Percentiles rank a stretch among this genome's conserved stretches.
These are phyloP conservation scores for Daldinia bambusicola DNA, from an alignment of 495 filamentous ascomycete genomes.

Conservation along the genomic window DNA sequence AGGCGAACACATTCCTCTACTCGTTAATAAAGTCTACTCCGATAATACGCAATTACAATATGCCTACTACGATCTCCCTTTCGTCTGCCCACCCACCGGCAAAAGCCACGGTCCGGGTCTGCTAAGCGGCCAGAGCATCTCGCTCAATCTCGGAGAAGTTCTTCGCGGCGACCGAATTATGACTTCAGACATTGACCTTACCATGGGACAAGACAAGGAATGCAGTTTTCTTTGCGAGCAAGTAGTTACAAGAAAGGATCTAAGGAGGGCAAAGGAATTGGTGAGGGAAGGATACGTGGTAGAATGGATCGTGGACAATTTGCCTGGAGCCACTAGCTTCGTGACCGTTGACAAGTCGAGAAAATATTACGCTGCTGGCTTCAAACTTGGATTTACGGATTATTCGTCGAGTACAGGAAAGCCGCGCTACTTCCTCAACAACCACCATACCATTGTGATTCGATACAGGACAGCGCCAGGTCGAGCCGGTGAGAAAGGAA, in stretches of 20 bases:
- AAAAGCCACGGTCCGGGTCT: slow-evolving; percentile 73
- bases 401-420: slow-evolving; percentile 67
- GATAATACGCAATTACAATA: slow-evolving; percentile 92
- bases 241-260: slow-evolving; percentile 69
- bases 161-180: slow-evolving; percentile 90
- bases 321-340: slow-evolving; percentile 92
- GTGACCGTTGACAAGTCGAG: slow-evolving; percentile 87
- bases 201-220: slow-evolving; percentile 81
- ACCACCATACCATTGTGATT: slow-evolving; percentile 89
- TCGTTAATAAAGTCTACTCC: slow-evolving; percentile 96
- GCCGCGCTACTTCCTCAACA: slow-evolving; percentile 84
- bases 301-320: slow-evolving; percentile 97
- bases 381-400: slow-evolving; percentile 88
- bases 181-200: slow-evolving; percentile 86
- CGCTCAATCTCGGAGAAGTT: slow-evolving; percentile 92
- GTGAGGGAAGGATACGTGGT: slow-evolving; percentile 86
- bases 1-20: slow-evolving; percentile 81
- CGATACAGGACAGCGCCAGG: slow-evolving; percentile 82
- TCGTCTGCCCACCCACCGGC: slow-evolving; percentile 86
- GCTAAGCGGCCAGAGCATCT: slow-evolving; percentile 81
- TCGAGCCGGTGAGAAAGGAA: slow-evolving; percentile 70
- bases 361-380: slow-evolving; percentile 95
- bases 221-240: slow-evolving; percentile 80
- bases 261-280: slow-evolving; percentile 77
- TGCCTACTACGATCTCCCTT: slow-evolving; percentile 92